Evolutionary conservation across 1,284 basidiomycete genomes (phyloP).

Genomic region (Ceratobasidium sp.): DNA sequence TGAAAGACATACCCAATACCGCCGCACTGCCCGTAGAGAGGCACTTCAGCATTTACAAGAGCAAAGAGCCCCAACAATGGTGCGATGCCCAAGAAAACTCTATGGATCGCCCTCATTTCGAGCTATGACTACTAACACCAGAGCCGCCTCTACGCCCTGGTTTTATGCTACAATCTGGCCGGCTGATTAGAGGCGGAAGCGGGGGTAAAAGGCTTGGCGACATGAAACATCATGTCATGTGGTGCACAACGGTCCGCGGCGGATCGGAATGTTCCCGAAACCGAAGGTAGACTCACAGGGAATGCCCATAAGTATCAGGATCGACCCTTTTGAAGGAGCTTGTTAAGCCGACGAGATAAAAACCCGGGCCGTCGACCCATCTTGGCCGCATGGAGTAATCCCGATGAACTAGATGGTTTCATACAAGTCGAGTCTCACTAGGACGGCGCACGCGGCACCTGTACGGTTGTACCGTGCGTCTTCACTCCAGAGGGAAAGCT

Average conservation of each 20-base stretch:
- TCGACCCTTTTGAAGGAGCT: background rate
- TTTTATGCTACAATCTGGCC: background rate
- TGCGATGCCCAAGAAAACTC: background rate
- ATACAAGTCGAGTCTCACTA: too few relatives aligned
- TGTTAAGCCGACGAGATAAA: background rate
- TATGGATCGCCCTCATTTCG: background rate
- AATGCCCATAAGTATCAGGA: background rate
- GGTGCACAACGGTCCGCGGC: slow-evolving; percentile 7
- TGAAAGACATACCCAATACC: background rate
- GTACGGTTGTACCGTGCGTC: too few relatives aligned
- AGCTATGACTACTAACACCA: background rate
- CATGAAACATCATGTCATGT: background rate
- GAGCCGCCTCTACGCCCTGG: background rate
- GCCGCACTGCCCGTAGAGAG: slow-evolving; percentile 18
- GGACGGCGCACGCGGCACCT: too few relatives aligned
- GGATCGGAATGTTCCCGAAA: background rate
- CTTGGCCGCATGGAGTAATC: background rate
- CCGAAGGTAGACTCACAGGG: background rate
- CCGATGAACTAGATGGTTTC: too few relatives aligned
- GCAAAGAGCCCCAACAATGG: background rate
- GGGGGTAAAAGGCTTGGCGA: background rate
- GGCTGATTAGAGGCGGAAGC: background rate
- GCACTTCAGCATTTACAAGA: background rate
- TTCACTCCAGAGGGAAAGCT: too few relatives aligned
- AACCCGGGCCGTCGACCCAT: background rate